These are phyloP conservation scores for Linum lewisii DNA, from an alignment of 345 rosid species.

Conservation along the genomic window DNA sequence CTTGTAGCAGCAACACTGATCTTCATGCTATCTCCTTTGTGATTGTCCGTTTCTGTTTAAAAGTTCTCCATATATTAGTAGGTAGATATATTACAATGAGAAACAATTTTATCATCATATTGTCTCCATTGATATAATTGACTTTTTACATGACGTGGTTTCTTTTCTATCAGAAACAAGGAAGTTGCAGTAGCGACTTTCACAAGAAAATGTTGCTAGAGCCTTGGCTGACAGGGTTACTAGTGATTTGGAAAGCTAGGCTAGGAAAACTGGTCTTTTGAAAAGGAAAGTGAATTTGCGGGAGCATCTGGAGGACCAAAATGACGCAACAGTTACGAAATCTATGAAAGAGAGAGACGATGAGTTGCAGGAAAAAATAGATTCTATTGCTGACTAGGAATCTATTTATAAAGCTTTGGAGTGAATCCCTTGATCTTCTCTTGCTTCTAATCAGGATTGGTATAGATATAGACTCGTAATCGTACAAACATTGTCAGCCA, in stretches of 20 bases:
- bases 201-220: constrained; percentile 53
- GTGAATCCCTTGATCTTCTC: too few species aligned
- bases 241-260: constrained; percentile 52
- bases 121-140: neutral
- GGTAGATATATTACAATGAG: too few species aligned
- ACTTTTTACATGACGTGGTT: neutral
- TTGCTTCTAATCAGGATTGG: too few species aligned
- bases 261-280: constrained; percentile 44
- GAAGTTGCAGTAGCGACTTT: constrained; percentile 62
- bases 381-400: constrained; percentile 29
- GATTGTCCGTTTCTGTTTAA: too few species aligned
- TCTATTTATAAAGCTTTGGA: too few species aligned
- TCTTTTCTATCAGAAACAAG: constrained; percentile 49
- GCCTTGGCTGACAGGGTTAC: constrained; percentile 54
- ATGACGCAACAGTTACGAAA: constrained; percentile 53
- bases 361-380: constrained; percentile 43
- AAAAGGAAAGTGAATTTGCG: constrained; percentile 73
- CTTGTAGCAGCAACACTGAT: too few species aligned
- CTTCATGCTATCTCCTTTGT: too few species aligned
- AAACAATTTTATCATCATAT: neutral
- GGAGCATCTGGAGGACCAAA: constrained; percentile 67
- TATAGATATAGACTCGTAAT: too few species aligned
- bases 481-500: too few species aligned
- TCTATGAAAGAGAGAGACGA: constrained; percentile 66
- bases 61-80: too few species aligned